Base-by-base conservation (phyloP, 805 yeast genomes). In the Ogataea nakhonphanomensis region DNA sequence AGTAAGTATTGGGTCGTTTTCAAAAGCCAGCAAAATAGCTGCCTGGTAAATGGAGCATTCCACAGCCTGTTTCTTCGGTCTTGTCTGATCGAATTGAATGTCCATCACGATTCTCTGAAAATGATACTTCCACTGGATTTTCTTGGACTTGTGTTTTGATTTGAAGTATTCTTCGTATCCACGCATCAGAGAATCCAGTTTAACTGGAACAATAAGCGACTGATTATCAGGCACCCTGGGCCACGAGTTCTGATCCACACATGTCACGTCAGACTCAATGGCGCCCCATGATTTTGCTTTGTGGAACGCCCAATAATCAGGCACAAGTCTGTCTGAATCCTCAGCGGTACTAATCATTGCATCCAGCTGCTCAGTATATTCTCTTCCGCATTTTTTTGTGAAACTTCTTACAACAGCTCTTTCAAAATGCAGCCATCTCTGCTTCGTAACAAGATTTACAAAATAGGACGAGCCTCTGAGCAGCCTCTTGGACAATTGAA, bases 21-120 rank as follows among this genome's bases (percentile, higher is more conserved):
- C 66, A 45, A 71, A 73, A 11, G 66, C 51, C 10, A 66, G 40
- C 3, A 74, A 45, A 0, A 72, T 59, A 1, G 65, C 53, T 0
- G 75, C 75, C 48, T 73, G 76, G 33, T 67, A 62, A n/a, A 72
- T 47, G 28, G 72, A 70, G 13, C 73, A 64, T 2, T 55, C 57
- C 12, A 55, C 32, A 10, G 49, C 27, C 28, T 49, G 51, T 5
- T 14, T 7, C 17, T 23, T 27, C 2, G 37, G n/a, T 6, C 33
- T 9, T 8, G 51, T 39, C 9, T 45, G 44, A 11, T 54, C 53
- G 45, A 71, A 71, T 14, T 52, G 43, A 2, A 62, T 62, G 10
- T 47, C 43, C 11, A 73, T 55, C 0, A 53, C 48, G 13, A 73
- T 43, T 43, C 70, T 71, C 37, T 73, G 77, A 12, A 72, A 53